Base-by-base conservation (phyloP, 176 grass and related monocot genomes). In the Oropetium thomaeum region DNA sequence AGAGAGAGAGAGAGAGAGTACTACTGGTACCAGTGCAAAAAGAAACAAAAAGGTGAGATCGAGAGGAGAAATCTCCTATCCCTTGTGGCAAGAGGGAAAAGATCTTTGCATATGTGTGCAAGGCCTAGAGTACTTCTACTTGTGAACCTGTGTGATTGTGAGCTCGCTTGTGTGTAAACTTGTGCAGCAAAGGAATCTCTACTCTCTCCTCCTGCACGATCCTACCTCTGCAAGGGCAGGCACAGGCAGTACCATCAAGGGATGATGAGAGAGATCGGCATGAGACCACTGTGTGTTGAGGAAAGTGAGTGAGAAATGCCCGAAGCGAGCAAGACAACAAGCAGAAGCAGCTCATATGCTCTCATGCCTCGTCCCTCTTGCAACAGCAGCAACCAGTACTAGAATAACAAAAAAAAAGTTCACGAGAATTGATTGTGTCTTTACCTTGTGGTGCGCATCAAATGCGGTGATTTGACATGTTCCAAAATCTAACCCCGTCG, bases 161-260 rank as follows among this genome's bases (percentile, higher is more conserved):
- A 84, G 81, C 63, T 76, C 80, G 74, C 63, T 48, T 73, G 57
- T 77, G 64, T 69, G n/a, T n/a, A n/a, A 75, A 70, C 84, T 87
- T 76, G 84, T 90, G 68, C 74, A 76, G 53, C 69, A 86, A 86
- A 67, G 81, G 85, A 91, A 94, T 93, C 91, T 93, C 91, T 83
- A 43, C 63, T 69, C 72, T 74, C 45, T 39, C 55, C 62, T 69
- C 48, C 40, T 43, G 73, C 73, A 76, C 81, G 62, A 67, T 69
- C 33, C 58, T 74, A 66, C 48, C 58, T 65, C 83, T 80, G 70
- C 28, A 47, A 75, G 83, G 75, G n/a, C n/a, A n/a, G n/a, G n/a
- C n/a, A n/a, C 52, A 82, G 60, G 74, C 43, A 76, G 81, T 33
- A 84, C 64, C 77, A 84, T 70, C 66, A 85, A 74, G 42, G 62